Conservation (phyloP, 2,329 filamentous ascomycete species). For the Aspergillus sp. region DNA sequence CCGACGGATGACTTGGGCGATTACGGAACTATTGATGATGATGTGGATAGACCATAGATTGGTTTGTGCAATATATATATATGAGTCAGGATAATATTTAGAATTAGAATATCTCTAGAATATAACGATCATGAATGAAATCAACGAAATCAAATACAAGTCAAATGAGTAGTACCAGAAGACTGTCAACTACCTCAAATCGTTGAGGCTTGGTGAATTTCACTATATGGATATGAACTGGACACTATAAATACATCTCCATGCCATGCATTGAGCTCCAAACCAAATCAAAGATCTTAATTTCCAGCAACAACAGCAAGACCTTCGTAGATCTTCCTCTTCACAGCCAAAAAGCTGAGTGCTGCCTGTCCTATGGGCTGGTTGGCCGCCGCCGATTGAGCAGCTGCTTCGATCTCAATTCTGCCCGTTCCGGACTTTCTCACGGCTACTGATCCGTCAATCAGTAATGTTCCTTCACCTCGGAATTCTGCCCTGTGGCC, state of each 20-base stretch:
- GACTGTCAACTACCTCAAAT: too few species aligned
- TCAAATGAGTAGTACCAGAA: too few species aligned
- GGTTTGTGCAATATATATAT: too few species aligned
- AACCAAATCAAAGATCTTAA: slow-evolving; percentile 28
- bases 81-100: too few species aligned
- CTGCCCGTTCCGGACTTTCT: slow-evolving; percentile 80
- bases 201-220: too few species aligned
- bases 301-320: slow-evolving; percentile 82
- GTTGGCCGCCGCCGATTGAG: slow-evolving; percentile 44
- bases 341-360: slow-evolving; percentile 78
- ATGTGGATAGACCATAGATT: not conserved
- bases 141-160: too few species aligned
- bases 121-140: too few species aligned
- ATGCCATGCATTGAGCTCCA: not conserved
- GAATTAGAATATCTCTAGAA: too few species aligned
- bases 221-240: too few species aligned
- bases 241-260: not conserved
- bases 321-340: slow-evolving; percentile 87
- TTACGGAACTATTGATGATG: not conserved
- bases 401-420: slow-evolving; percentile 81
- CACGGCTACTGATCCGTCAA: slow-evolving; percentile 84
- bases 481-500: slow-evolving; percentile 89
- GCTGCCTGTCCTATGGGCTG: slow-evolving; percentile 47
- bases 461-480: slow-evolving; percentile 84
- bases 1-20: not conserved